phyloP scores from a whole-genome alignment of 495 filamentous ascomycete genomes.

The Niebla homalea region DNA sequence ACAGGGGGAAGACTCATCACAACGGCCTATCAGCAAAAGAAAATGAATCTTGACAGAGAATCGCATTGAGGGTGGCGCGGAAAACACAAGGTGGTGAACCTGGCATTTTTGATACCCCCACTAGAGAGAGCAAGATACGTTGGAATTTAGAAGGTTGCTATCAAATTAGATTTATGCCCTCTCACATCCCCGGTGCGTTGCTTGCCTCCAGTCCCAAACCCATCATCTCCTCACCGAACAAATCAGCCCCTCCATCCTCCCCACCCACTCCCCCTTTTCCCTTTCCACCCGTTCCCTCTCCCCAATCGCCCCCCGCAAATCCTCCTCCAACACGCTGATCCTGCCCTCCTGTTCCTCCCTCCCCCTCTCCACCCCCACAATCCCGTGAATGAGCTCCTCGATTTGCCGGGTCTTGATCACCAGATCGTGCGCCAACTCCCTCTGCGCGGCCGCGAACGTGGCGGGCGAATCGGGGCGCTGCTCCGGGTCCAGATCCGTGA shows the following conservation, averaged over 20 bases:
- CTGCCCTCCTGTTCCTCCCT: constrained; percentile 66
- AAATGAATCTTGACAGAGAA: no score
- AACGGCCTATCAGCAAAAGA: no score
- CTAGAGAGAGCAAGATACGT: not conserved
- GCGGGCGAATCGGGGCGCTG: constrained; percentile 46
- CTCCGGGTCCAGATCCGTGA: constrained; percentile 11
- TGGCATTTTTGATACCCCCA: not conserved
- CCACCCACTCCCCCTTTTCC: constrained; percentile 57
- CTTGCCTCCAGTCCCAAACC: not conserved
- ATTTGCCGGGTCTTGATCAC: constrained; percentile 91
- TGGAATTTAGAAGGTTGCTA: not conserved
- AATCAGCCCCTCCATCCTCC: constrained; percentile 55
- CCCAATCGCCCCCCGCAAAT: constrained; percentile 59
- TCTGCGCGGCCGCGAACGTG: constrained; percentile 54
- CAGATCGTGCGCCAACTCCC: constrained; percentile 75
- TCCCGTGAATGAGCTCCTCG: constrained; percentile 63
- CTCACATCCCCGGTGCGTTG: not conserved
- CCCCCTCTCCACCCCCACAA: constrained; percentile 81
- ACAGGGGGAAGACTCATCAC: no score
- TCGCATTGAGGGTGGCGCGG: no score
- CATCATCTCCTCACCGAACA: constrained; percentile 27
- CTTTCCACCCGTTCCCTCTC: constrained; percentile 55
- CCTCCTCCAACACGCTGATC: constrained; percentile 62
- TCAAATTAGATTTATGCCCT: not conserved
- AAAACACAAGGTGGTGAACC: no score